Conservation (phyloP, 495 filamentous ascomycete species). For the Geoglossum glabrum region DNA sequence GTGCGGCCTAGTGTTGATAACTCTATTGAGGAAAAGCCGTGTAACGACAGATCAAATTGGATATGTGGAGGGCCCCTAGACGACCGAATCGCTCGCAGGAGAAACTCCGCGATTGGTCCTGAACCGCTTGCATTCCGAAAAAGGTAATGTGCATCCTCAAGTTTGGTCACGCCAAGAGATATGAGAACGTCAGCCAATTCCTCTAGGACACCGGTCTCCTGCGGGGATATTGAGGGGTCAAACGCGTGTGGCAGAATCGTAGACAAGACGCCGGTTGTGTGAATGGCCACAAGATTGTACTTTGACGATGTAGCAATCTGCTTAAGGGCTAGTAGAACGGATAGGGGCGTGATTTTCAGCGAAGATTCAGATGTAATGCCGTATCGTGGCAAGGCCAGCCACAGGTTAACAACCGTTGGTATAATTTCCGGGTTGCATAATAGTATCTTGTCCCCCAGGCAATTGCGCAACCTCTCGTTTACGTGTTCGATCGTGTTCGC, state of each 20-base stretch:
- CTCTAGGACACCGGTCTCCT: slow-evolving; percentile 32
- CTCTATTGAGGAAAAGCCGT: slow-evolving; percentile 79
- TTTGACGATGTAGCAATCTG: slow-evolving; percentile 37
- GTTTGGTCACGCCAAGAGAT: slow-evolving; percentile 45
- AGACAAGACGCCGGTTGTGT: slow-evolving; percentile 56
- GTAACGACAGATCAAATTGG: slow-evolving; percentile 77
- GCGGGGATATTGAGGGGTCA: slow-evolving; percentile 17
- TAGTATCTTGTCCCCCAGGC: slow-evolving; percentile 31
- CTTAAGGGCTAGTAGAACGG: slow-evolving; percentile 34
- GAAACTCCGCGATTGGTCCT: slow-evolving; percentile 43
- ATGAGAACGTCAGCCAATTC: slow-evolving; percentile 38
- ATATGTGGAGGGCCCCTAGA: slow-evolving; percentile 65
- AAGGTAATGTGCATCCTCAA: slow-evolving; percentile 63
- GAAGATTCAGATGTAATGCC: slow-evolving; percentile 15
- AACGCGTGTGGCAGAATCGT: slow-evolving; percentile 52
- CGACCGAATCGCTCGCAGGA: slow-evolving; percentile 47
- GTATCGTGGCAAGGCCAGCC: slow-evolving; percentile 31
- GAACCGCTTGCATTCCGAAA: slow-evolving; percentile 44
- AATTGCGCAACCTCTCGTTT: slow-evolving; percentile 23
- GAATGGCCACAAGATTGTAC: slow-evolving; percentile 55
- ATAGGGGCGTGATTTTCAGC: slow-evolving; percentile 32
- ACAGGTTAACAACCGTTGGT: slow-evolving; percentile 42
- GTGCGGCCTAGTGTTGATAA: slow-evolving; percentile 58
- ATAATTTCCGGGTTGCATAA: slow-evolving; percentile 44
- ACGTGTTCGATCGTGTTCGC: slow-evolving; percentile 15